Base-by-base conservation (phyloP, 495 filamentous ascomycete genomes). In the Apodospora peruviana region DNA sequence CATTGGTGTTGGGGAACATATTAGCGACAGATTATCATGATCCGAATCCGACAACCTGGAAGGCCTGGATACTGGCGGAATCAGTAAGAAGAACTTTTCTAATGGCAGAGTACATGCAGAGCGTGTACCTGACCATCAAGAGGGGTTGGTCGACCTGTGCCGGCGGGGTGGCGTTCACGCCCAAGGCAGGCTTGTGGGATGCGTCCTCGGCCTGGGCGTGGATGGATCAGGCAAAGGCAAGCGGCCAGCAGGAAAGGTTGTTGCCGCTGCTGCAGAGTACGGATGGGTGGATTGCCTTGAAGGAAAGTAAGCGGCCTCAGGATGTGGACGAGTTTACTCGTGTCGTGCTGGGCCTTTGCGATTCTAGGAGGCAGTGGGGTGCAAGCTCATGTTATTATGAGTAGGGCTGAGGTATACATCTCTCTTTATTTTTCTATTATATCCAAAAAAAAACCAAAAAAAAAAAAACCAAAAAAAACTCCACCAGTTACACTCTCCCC, bases 31-130 rank as follows among this genome's bases (percentile, higher is more conserved):
- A 38, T 16, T 21, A n/a, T n/a, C n/a, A 11, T n/a, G 20, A 5
- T 11, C 5, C 3, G 7, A 16, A 5, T 9, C 24, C 45, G 5
- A 37, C 35, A 12, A 24, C 48, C 16, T 71, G 63, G 55, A 65
- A 60, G 5, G 65, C 69, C 1, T 73, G 67, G 50, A 61, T 73
- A 20, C 37, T 63, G 1, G 47, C 65, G 2, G 68, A 71, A 56
- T 67, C 61, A 17, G 55, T 61, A 8, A 54, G 68, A 14, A 58
- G 68, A 21, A 57, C 54, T 21, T 70, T 59, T 47, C 43, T 62
- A 20, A 43, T 58, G 11, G 54, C 58, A 0, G 53, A 35, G 9
- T 50, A 47, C 35, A 34, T 62, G 32, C 57, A 56, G 40, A 43
- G 51, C 18, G 55, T 55, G 1, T 71, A 68, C 42, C 24, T 56